Conservation (phyloP, 768 basidiomycete genomes). For the Gyrodon lividus region DNA sequence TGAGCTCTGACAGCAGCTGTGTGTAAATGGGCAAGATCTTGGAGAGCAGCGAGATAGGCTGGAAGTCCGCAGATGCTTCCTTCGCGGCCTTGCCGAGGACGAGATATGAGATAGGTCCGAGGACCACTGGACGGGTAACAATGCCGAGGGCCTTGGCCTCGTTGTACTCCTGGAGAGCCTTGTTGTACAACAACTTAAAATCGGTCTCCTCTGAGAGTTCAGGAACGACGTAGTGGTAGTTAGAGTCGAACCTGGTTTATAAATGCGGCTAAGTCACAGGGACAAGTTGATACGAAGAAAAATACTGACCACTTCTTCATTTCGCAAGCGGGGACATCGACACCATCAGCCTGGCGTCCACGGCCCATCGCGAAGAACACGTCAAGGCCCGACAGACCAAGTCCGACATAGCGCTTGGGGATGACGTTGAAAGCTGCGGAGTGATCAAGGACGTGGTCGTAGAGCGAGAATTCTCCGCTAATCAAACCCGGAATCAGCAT, state of each 20-base stretch:
- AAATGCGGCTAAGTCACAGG: constrained; percentile 1
- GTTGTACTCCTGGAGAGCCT: constrained; percentile 89
- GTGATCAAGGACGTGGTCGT: constrained; percentile 98
- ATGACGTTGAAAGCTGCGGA: constrained; percentile 95
- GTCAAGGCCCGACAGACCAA: constrained; percentile 85
- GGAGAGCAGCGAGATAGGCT: constrained; percentile 86
- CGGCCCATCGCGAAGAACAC: constrained; percentile 99
- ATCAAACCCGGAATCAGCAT: constrained; percentile 20
- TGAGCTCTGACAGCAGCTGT: constrained; percentile 85
- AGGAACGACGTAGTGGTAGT: constrained; percentile 98
- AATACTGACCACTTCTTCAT: constrained; percentile 97
- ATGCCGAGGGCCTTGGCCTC: constrained; percentile 92
- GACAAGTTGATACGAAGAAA: neutral
- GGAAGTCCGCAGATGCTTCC: constrained; percentile 78
- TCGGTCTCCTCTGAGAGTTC: constrained; percentile 88
- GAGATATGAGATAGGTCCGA: constrained; percentile 96
- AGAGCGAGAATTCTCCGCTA: constrained; percentile 98
- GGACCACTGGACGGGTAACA: constrained; percentile 89
- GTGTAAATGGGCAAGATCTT: constrained; percentile 91
- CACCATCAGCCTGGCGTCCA: constrained; percentile 90
- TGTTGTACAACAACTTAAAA: constrained; percentile 96
- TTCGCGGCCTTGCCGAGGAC: constrained; percentile 88
- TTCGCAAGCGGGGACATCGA: constrained; percentile 96
- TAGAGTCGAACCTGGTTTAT: constrained; percentile 84
- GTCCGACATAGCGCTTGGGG: constrained; percentile 88